Base-by-base conservation (phyloP, 2,329 filamentous ascomycete species). In the Paraphaeosphaeria minitans region DNA sequence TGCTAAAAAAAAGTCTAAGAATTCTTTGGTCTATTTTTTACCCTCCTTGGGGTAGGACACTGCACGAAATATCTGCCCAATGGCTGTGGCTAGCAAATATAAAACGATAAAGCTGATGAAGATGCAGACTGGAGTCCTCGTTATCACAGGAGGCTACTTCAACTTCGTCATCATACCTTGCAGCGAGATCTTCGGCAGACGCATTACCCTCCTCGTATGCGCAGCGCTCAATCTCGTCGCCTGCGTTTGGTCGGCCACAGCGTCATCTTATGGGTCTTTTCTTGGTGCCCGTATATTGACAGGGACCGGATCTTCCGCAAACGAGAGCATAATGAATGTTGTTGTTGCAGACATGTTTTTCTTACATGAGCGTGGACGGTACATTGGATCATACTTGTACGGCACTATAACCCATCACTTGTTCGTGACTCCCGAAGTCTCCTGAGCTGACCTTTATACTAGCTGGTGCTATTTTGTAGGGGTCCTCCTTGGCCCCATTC, bases 261-360 rank as follows among this genome's bases (percentile, higher is more conserved):
- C 79, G 2, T 77, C 71, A 0, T 78, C 74, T 6, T 74, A 81
- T 59, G 63, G 68, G 6, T 80, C 77, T 54, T 66, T 81, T 10
- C 66, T 81, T 6, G 79, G 76, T 45, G 78, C 79, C 21, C 73
- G 80, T 35, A 75, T 78, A 3, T 64, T 80, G 42, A 79, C 77
- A 59, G 79, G 79, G 19, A 58, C 80, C 14, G 77, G 78, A 13
- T 77, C 77, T 35, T 78, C 78, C 1, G 79, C 78, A 0, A 77
- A 75, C 48, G 79, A 81, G 60, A 78, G 74, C 1, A 76, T 81
- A 14, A 74, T 77, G 31, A 70, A 80, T 0, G 76, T 80, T 59
- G 75, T 80, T 56, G 77, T 81, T 53, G 75, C 77, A 0, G 79
- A 81, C 56, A 75, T 81, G 39, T 78, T 80, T 58, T 80, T 79